Evolutionary conservation across 1,139 yeast genomes (phyloP).

Genomic region (Yamadazyma sp.): DNA sequence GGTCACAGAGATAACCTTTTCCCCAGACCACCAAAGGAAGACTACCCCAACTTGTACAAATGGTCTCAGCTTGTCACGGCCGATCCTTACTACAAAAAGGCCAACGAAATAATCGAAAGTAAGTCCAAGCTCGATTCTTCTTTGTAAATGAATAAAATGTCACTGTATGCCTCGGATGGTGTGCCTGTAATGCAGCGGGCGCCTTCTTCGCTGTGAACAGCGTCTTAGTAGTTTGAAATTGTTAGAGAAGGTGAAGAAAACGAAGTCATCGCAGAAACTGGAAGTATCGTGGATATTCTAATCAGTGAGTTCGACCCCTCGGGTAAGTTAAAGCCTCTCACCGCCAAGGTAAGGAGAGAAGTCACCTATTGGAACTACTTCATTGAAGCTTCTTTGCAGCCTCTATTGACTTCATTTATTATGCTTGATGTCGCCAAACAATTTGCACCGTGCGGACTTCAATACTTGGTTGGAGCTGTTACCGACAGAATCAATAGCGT

Average conservation of each 20-base stretch:
- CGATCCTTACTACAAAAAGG: constrained; percentile 22
- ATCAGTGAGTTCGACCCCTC: constrained; percentile 29
- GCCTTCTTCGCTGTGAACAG: too few species aligned
- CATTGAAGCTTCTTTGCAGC: constrained; percentile 42
- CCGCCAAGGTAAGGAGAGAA: constrained; percentile 25
- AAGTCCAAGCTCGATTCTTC: constrained; percentile 11
- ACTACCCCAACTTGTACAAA: constrained; percentile 25
- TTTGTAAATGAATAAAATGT: too few species aligned
- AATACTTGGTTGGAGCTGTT: constrained; percentile 11
- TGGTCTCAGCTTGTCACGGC: constrained; percentile 25
- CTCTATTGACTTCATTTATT: constrained; percentile 30
- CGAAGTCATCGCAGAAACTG: constrained; percentile 36
- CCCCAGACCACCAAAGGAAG: constrained; percentile 8
- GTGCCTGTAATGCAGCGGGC: constrained; percentile 35
- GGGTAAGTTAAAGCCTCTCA: constrained; percentile 25
- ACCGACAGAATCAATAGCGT: constrained; percentile 25
- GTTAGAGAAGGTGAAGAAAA: constrained; percentile 21
- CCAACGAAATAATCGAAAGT: constrained; percentile 18
- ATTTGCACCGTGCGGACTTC: constrained; percentile 30
- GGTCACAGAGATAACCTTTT: constrained; percentile 15
- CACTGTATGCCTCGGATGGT: too few species aligned
- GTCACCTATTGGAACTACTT: constrained; percentile 39
- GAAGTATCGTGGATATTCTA: constrained; percentile 35
- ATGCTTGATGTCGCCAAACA: constrained; percentile 26
- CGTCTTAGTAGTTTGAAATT: constrained; percentile 42